Percentiles rank a stretch among this genome's conserved stretches.
These are phyloP conservation scores for Xylaria hypoxylon DNA, from an alignment of 2,329 filamentous ascomycete species.

Conservation along the genomic window DNA sequence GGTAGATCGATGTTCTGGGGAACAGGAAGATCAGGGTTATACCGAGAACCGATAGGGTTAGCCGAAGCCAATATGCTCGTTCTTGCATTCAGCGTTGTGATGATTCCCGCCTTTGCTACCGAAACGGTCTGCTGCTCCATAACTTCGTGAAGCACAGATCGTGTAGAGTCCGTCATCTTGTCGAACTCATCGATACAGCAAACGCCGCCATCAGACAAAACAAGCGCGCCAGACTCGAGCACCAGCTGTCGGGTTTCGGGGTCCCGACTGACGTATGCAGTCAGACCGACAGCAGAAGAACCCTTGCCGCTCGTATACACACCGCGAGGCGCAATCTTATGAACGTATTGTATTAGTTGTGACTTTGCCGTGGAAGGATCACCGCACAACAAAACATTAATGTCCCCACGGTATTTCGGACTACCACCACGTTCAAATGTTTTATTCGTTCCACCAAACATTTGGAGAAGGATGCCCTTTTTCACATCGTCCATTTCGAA, in stretches of 20 bases:
- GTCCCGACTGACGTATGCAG: conserved; percentile 83
- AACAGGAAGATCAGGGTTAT: conserved; percentile 94
- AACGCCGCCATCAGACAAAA: conserved; percentile 83
- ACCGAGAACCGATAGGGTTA: conserved; percentile 97
- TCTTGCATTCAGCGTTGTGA: conserved; percentile 93
- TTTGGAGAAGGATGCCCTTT: conserved; percentile 95
- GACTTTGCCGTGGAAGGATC: conserved; percentile 98
- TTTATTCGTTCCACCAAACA: conserved; percentile 98
- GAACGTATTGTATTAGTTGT: conserved; percentile 91
- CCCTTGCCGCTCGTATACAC: conserved; percentile 87
- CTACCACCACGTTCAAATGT: conserved; percentile 96
- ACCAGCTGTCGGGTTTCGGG: conserved; percentile 84
- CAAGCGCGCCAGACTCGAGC: conserved; percentile 81
- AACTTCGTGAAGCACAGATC: conserved; percentile 86
- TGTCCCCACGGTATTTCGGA: conserved; percentile 95
- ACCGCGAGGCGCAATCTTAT: conserved; percentile 93
- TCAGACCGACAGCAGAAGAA: conserved; percentile 83
- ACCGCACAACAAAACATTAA: conserved; percentile 96
- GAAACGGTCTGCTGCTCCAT: conserved; percentile 91
- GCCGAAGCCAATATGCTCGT: conserved; percentile 96
- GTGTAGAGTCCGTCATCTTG: conserved; percentile 84
- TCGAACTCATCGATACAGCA: conserved; percentile 90
- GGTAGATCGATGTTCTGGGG: conserved; percentile 98
- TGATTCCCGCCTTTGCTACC: conserved; percentile 92
- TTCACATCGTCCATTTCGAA: conserved; percentile 99